These are phyloP conservation scores for Curvularia hawaiiensis DNA, from an alignment of 2,329 filamentous ascomycete genomes.

Conservation along the genomic window DNA sequence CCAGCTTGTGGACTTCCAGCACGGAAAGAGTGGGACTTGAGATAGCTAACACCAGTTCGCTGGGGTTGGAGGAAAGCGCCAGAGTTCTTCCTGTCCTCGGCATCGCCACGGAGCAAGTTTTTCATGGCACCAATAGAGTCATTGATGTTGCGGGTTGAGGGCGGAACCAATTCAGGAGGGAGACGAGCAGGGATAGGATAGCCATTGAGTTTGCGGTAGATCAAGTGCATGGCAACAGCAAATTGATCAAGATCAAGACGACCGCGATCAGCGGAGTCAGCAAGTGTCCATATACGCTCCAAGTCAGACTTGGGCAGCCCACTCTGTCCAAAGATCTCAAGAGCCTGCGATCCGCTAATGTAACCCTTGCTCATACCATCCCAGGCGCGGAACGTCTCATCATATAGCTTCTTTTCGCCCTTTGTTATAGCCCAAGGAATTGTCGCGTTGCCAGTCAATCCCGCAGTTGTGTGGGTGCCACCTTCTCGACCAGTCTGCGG, in stretches of 20 bases:
- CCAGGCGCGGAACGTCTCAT: slow-evolving; percentile 94
- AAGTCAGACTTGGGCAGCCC: slow-evolving; percentile 89
- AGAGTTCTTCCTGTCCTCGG: slow-evolving; percentile 84
- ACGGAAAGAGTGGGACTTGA: slow-evolving; percentile 93
- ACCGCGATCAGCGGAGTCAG: slow-evolving; percentile 92
- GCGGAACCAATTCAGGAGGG: slow-evolving; percentile 90
- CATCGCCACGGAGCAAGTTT: slow-evolving; percentile 85
- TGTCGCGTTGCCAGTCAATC: slow-evolving; percentile 89
- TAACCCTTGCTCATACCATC: slow-evolving; percentile 93
- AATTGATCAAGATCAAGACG: slow-evolving; percentile 96
- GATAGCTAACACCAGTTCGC: slow-evolving; percentile 96
- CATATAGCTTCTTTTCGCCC: slow-evolving; percentile 96
- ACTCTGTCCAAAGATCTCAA: slow-evolving; percentile 97
- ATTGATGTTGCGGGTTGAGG: slow-evolving; percentile 90
- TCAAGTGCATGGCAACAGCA: slow-evolving; percentile 97
- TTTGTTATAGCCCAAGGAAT: slow-evolving; percentile 99
- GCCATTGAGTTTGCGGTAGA: slow-evolving; percentile 95
- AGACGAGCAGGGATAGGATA: slow-evolving; percentile 88
- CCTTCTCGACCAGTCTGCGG: slow-evolving; percentile 87
- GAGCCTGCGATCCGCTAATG: slow-evolving; percentile 88
- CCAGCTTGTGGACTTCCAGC: slow-evolving; percentile 62
- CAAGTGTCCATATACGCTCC: slow-evolving; percentile 91
- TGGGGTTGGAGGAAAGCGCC: slow-evolving; percentile 91
- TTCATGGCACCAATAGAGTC: slow-evolving; percentile 94
- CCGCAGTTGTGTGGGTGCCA: slow-evolving; percentile 81